Conservation (phyloP, 2,329 filamentous ascomycete species). For the Botrytis porri region DNA sequence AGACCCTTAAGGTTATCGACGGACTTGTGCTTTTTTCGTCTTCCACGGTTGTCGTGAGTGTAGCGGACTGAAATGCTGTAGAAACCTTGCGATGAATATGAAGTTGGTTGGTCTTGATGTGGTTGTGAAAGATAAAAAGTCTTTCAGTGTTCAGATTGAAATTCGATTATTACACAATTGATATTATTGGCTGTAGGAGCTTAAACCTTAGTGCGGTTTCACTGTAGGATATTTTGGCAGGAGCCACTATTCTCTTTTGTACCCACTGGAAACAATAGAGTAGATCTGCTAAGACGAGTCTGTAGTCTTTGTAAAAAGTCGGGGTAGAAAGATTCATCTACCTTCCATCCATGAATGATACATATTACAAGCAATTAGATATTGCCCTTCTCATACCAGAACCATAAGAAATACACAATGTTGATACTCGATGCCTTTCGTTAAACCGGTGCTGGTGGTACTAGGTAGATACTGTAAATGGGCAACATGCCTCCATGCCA, state of each 20-base stretch:
- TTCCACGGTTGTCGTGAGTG: background rate
- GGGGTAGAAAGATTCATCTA: background rate
- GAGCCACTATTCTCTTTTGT: background rate
- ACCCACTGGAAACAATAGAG: background rate
- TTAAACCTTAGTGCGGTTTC: background rate
- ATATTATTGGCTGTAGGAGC: slow-evolving; percentile 7
- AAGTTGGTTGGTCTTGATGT: background rate
- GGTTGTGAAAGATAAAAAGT: background rate
- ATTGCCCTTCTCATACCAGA: background rate
- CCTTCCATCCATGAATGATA: background rate
- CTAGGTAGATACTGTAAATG: no score
- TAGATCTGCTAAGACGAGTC: background rate
- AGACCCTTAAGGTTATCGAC: background rate
- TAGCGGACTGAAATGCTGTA: background rate
- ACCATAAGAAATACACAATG: background rate
- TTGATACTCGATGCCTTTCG: background rate
- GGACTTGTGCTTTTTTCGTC: background rate
- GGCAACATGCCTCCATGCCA: no score
- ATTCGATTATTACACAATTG: slow-evolving; percentile 10
- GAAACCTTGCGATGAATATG: background rate
- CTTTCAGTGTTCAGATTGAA: background rate
- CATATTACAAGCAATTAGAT: background rate
- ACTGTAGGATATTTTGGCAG: background rate
- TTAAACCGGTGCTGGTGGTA: no score
- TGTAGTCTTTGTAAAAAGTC: no score